Conservation (phyloP, 2,329 filamentous ascomycete species). For the Trichoderma sp. region DNA sequence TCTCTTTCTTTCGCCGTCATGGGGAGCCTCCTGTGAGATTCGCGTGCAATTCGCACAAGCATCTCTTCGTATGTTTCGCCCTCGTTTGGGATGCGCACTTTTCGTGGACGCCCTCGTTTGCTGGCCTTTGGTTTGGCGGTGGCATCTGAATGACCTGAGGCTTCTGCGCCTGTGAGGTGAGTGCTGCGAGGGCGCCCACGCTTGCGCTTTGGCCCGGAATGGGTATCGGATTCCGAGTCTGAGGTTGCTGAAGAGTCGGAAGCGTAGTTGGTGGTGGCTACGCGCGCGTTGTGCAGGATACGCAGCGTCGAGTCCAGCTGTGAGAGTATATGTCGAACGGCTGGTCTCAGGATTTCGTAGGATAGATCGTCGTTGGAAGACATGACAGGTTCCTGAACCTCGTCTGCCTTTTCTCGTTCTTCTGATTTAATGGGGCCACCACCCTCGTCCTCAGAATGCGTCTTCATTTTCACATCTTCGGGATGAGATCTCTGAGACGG, state of each 20-base stretch:
- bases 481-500: not conserved
- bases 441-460: slow-evolving; percentile 27
- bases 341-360: slow-evolving; percentile 64
- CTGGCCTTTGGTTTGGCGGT: slow-evolving; percentile 28
- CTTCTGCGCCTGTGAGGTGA: slow-evolving; percentile 10
- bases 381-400: slow-evolving; percentile 54
- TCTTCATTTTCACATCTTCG: slow-evolving; percentile 3
- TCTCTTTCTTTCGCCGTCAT: slow-evolving; percentile 35
- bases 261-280: slow-evolving; percentile 48
- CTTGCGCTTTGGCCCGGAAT: slow-evolving; percentile 32
- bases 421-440: not conserved
- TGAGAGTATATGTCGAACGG: slow-evolving; percentile 68
- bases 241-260: slow-evolving; percentile 46
- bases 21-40: slow-evolving; percentile 41
- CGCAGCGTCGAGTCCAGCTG: slow-evolving; percentile 70
- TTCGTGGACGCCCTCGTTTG: slow-evolving; percentile 47
- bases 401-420: slow-evolving; percentile 2
- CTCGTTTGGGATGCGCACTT: slow-evolving; percentile 43
- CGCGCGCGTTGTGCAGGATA: slow-evolving; percentile 68
- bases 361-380: slow-evolving; percentile 73
- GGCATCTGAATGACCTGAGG: slow-evolving; percentile 7
- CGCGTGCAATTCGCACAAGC: slow-evolving; percentile 51
- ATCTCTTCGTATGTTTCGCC: slow-evolving; percentile 53
- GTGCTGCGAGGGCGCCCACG: slow-evolving; percentile 37
- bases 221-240: slow-evolving; percentile 42